Percentiles rank a stretch among this genome's conserved stretches.
Conservation (phyloP, 1,139 yeast genomes). For the Pichia sp. region DNA sequence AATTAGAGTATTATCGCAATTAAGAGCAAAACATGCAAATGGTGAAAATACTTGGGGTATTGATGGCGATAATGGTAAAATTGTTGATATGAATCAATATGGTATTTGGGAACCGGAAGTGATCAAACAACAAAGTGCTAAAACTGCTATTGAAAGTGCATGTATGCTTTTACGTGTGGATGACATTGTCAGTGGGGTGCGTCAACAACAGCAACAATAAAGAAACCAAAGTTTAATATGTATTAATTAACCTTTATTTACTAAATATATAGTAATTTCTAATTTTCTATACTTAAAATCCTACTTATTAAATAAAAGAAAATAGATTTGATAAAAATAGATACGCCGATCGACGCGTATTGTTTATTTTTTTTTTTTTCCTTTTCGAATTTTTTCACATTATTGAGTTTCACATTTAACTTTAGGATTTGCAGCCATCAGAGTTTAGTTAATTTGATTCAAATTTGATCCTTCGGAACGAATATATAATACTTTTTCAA, state of each 20-base stretch:
- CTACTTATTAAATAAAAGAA: no score
- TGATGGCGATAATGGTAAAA: conserved; percentile 90
- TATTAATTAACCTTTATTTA: neutral
- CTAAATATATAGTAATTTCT: no score
- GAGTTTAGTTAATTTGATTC: no score
- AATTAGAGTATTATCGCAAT: conserved; percentile 77
- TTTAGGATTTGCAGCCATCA: no score
- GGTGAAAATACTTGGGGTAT: conserved; percentile 84
- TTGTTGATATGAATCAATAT: conserved; percentile 90
- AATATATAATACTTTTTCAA: no score
- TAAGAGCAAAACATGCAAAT: conserved; percentile 94
- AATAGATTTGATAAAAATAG: no score
- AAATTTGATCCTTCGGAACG: no score
- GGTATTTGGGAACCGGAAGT: conserved; percentile 99
- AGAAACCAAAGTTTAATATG: neutral
- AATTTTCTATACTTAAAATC: no score
- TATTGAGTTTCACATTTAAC: no score
- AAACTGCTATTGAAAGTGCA: conserved; percentile 96
- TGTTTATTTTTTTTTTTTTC: no score
- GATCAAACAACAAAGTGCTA: conserved; percentile 91
- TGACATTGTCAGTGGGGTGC: conserved; percentile 94
- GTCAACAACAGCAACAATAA: conserved; percentile 33
- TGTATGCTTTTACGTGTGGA: conserved; percentile 91
- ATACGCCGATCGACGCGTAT: no score
- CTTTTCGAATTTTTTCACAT: no score